Percentiles rank a stretch among this genome's conserved stretches.
These are phyloP conservation scores for Arabidopsis thaliana DNA, from an alignment of 345 rosid species.

Conservation along the genomic window DNA sequence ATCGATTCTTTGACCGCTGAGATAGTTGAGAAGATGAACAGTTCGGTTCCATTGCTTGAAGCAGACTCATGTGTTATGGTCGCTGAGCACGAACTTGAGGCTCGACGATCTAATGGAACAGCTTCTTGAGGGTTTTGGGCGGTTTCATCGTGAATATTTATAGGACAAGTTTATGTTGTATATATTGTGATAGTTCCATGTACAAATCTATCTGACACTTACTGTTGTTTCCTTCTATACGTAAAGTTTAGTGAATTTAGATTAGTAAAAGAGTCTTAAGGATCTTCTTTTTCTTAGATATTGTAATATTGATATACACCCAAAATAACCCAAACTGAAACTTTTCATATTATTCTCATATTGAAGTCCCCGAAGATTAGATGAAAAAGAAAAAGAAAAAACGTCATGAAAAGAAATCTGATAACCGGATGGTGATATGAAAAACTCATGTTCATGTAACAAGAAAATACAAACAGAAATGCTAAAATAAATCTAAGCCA, in stretches of 20 bases:
- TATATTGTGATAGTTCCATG: slow-evolving; percentile 24
- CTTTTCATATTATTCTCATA: neutral
- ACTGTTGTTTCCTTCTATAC: neutral
- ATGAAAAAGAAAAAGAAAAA: neutral
- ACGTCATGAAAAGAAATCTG: neutral
- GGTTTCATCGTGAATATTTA: neutral
- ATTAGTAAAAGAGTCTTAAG: neutral
- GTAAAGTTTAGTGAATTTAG: slow-evolving; percentile 6
- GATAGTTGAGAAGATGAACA: slow-evolving; percentile 48
- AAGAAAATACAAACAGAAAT: slow-evolving; percentile 20
- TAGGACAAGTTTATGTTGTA: neutral
- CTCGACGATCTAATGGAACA: slow-evolving; percentile 62
- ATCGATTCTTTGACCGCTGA: slow-evolving; percentile 61
- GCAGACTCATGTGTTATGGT: slow-evolving; percentile 90
- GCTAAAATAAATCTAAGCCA: slow-evolving; percentile 35
- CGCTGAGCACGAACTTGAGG: slow-evolving; percentile 82
- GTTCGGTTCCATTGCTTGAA: slow-evolving; percentile 66
- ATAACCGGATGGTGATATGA: neutral
- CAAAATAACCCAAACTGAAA: neutral
- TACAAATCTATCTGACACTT: slow-evolving; percentile 6
- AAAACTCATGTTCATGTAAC: slow-evolving; percentile 3
- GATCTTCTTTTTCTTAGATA: neutral
- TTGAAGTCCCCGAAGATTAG: neutral
- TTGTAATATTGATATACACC: neutral
- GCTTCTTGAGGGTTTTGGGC: slow-evolving; percentile 55